Evolutionary conservation across 257 asterid genomes (phyloP).

Genomic region (Asclepias syriaca): DNA sequence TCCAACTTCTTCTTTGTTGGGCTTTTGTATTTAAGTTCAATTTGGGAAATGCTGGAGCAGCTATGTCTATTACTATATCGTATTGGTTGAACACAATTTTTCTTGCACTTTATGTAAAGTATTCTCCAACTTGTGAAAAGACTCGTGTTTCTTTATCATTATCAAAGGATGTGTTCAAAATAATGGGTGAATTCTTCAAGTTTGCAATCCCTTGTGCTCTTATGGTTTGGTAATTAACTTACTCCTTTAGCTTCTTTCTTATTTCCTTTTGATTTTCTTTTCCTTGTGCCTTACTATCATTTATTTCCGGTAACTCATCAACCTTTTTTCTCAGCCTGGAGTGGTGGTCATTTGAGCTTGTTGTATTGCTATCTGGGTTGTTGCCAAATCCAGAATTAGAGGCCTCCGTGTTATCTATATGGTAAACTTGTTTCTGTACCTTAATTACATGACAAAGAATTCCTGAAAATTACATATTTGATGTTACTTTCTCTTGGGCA

Average conservation of each 20-base stretch:
- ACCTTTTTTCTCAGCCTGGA: constrained; percentile 38
- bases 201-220: constrained; percentile 73
- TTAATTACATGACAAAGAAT: background rate
- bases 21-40: constrained; percentile 45
- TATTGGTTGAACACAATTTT: constrained; percentile 62
- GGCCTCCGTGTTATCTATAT: constrained; percentile 69
- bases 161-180: constrained; percentile 36
- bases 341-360: constrained; percentile 82
- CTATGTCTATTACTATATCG: constrained; percentile 60
- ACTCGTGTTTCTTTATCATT: constrained; percentile 34
- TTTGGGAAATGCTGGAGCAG: constrained; percentile 68
- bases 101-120: constrained; percentile 45
- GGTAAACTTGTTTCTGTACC: constrained; percentile 28
- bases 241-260: background rate
- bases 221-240: constrained; percentile 70
- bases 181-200: constrained; percentile 49
- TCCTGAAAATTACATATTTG: background rate
- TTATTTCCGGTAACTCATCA: background rate
- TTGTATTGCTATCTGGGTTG: constrained; percentile 62
- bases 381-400: constrained; percentile 73
- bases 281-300: background rate
- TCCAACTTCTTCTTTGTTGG: constrained; percentile 70
- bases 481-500: constrained; percentile 21
- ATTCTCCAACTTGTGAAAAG: constrained; percentile 45
- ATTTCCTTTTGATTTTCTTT: background rate